Percentiles rank a stretch among this genome's conserved stretches.
phyloP scores from a whole-genome alignment of 73 alveolate genomes.

The Effrenium voratum region DNA sequence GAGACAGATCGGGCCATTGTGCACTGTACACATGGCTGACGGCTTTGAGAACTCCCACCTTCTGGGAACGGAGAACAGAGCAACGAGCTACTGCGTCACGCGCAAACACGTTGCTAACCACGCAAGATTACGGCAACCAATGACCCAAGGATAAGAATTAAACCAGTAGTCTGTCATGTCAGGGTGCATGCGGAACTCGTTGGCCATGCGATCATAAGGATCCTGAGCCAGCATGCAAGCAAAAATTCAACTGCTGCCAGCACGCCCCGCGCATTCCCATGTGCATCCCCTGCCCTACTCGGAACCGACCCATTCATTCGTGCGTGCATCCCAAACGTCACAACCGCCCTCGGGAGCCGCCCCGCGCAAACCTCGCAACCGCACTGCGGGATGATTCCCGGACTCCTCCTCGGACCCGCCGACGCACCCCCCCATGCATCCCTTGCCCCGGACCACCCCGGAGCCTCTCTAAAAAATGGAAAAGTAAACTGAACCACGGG shows the following conservation, averaged over 20 bases:
- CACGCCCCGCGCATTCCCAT: not conserved
- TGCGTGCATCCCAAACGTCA: no score
- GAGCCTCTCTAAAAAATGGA: not conserved
- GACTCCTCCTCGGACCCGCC: not conserved
- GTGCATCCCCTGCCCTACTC: no score
- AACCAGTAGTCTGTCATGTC: not conserved
- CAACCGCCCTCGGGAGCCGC: no score
- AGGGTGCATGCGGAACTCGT: constrained; percentile 57
- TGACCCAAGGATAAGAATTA: no score
- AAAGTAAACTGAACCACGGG: not conserved
- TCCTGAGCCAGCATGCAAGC: not conserved
- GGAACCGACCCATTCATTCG: no score
- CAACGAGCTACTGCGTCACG: no score
- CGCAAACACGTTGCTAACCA: no score
- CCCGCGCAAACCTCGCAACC: no score
- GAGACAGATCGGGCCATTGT: not conserved
- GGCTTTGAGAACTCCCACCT: not conserved
- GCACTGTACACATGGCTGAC: no score
- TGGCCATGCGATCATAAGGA: constrained; percentile 81
- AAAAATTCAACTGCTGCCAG: not conserved
- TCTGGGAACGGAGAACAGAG: no score
- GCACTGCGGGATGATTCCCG: not conserved
- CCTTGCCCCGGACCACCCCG: not conserved
- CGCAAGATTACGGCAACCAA: no score
- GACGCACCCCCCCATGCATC: not conserved